Evolutionary conservation across 148 eudicot genomes (phyloP), one percentile per base, ranked within the genome.

Genomic region (Chenopodium suecicum): DNA sequence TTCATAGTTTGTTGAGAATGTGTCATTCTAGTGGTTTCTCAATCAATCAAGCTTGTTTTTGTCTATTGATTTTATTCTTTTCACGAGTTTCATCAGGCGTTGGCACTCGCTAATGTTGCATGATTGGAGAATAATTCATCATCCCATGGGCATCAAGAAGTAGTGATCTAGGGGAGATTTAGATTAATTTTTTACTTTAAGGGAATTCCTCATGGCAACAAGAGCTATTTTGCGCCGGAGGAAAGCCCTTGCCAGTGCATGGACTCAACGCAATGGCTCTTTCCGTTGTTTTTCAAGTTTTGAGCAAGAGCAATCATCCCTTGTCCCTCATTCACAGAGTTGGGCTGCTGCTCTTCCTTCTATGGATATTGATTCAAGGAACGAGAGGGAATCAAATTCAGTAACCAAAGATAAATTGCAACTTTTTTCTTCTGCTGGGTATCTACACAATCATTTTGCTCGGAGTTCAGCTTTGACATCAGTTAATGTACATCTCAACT

Each of bases 181-280:
- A 56, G 44, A 13, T 47, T 85, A 75, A 74, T 60, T 80, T 78
- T 75, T 37, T 62, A n/a, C 52, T 52, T 46, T 62, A 72, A 60
- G 78, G 48, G 16, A 74, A 25, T 68, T 67, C 54, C 27, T 48
- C 78, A 91, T 91, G 93, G 91, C 94, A 78, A 82, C 90, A 72
- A 87, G 91, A 87, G 89, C 90, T 78, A 85, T 93, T 78, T 84
- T 93, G 70, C 84, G 82, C 37, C 88, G 84, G 86, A 91, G 87
- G 81, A 87, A 79, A 83, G 65, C 74, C 84, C 86, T 89, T 25
- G 80, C 86, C 25, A 86, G 74, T 82, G 83, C 87, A 34, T 66
- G 85, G 76, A 82, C 83, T 46, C 85, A 80, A 71, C 81, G 85
- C 12, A 70, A 76, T 74, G 68, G 44, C 85, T 84, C 89, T 29